A percentile compares a stretch with the other conserved stretches of the same genome.
These are phyloP conservation scores for Diaporthe batatas DNA, from an alignment of 2,329 filamentous ascomycete species.

Conservation along the genomic window DNA sequence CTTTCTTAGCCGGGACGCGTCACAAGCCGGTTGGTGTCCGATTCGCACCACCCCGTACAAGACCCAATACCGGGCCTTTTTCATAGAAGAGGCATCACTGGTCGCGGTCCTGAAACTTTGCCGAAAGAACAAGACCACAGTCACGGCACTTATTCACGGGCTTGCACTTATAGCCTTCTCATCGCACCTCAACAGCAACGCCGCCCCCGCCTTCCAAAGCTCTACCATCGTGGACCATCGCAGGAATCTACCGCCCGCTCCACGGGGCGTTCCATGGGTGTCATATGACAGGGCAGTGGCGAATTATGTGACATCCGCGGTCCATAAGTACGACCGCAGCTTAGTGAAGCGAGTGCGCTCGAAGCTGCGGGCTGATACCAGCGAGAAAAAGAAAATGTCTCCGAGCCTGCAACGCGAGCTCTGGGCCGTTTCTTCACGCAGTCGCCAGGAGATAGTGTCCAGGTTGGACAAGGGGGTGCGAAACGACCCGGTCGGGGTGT, in stretches of 20 bases:
- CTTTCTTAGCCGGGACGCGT: conserved; percentile 40
- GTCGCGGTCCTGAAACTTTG: conserved; percentile 39
- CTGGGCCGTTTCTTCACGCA: conserved; percentile 48
- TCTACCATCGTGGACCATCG: conserved; percentile 42
- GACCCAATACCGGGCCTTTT: conserved; percentile 38
- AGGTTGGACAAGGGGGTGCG: conserved; percentile 47
- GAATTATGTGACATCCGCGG: conserved; percentile 38
- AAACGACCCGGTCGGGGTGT: conserved; percentile 52
- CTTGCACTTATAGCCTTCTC: conserved; percentile 41
- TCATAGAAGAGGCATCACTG: conserved; percentile 37
- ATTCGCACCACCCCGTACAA: conserved; percentile 39
- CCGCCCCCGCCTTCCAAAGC: conserved; percentile 40
- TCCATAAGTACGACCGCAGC: conserved; percentile 44
- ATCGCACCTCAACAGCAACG: conserved; percentile 29
- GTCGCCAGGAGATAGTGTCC: conserved; percentile 47
- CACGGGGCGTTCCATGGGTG: conserved; percentile 38
- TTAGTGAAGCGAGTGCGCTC: conserved; percentile 47
- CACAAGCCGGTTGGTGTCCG: conserved; percentile 43
- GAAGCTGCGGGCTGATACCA: conserved; percentile 41
- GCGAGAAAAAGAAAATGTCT: conserved; percentile 45
- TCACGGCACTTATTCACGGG: conserved; percentile 41
- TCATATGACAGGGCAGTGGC: conserved; percentile 35
- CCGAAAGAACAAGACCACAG: conserved; percentile 42
- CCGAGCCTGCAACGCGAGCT: conserved; percentile 50
- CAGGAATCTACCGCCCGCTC: conserved; percentile 39